phyloP scores from a whole-genome alignment of 1,139 yeast genomes.

The Wickerhamiella pararugosa region DNA sequence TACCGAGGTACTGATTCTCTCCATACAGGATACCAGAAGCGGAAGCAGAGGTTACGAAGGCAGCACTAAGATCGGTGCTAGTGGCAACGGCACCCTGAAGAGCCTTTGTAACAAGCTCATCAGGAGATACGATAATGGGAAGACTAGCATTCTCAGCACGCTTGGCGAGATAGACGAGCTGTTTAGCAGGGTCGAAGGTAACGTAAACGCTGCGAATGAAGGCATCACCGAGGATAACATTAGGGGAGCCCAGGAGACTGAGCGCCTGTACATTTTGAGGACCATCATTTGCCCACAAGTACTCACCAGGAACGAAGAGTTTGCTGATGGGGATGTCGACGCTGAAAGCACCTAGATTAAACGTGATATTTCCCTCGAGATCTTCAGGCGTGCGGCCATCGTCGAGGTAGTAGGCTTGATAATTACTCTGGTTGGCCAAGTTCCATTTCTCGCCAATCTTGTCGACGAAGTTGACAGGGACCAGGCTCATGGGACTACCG shows the following conservation, averaged over 20 bases:
- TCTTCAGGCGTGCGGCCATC: constrained; percentile 11
- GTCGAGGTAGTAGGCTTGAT: constrained; percentile 20
- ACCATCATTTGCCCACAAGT: constrained; percentile 23
- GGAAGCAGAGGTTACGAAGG: constrained; percentile 4
- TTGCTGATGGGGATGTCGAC: constrained; percentile 18
- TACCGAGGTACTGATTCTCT: constrained; percentile 4
- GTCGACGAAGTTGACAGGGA: constrained; percentile 22
- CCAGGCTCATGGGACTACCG: constrained; percentile 23
- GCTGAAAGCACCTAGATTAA: constrained; percentile 18
- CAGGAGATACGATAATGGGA: constrained; percentile 13
- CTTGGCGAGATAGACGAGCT: constrained; percentile 45
- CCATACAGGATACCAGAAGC: constrained; percentile 5
- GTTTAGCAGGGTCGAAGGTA: constrained; percentile 53
- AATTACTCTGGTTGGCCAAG: constrained; percentile 17
- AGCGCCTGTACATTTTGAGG: constrained; percentile 21
- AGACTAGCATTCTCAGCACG: constrained; percentile 7
- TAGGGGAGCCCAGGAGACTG: constrained; percentile 19
- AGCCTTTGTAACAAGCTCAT: constrained; percentile 7
- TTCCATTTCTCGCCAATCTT: constrained; percentile 17
- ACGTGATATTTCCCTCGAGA: constrained; percentile 15
- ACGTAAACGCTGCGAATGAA: constrained; percentile 55
- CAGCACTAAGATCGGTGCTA: neutral
- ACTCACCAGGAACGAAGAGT: constrained; percentile 23
- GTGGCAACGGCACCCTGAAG: constrained; percentile 4
- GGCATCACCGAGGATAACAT: constrained; percentile 48